A percentile compares a stretch with the other conserved stretches of the same genome.
phyloP scores from a whole-genome alignment of 2,329 filamentous ascomycete species.

The Rhinocladiella mackenziei region DNA sequence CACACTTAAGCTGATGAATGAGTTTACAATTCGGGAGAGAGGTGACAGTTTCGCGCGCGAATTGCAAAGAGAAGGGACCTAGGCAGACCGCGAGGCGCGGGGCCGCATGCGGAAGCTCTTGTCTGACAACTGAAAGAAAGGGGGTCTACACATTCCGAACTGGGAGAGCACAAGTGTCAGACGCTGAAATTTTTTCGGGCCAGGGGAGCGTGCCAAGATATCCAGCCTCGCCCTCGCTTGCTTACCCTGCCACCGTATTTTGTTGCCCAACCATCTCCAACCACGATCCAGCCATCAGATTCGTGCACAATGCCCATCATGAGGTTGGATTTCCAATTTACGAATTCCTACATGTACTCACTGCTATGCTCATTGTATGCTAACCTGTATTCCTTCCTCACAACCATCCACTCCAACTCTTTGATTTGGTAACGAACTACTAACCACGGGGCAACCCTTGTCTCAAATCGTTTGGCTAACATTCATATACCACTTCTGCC shows the following conservation, averaged over 20 bases:
- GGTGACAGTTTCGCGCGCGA: no score
- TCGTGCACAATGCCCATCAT: constrained; percentile 3
- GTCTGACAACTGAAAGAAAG: no score
- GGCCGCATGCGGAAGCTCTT: no score
- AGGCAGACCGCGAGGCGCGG: no score
- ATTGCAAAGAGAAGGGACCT: no score
- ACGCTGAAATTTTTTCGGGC: not conserved
- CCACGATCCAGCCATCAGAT: constrained; percentile 20
- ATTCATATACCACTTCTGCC: no score
- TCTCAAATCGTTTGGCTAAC: constrained; percentile 1
- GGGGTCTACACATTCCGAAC: no score
- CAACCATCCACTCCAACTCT: constrained; percentile 6
- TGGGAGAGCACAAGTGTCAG: not conserved
- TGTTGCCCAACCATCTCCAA: constrained; percentile 8
- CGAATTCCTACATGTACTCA: constrained; percentile 19
- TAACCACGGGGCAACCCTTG: constrained; percentile 1
- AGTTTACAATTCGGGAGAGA: no score
- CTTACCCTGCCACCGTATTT: constrained; percentile 10
- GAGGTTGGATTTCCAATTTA: constrained; percentile 21
- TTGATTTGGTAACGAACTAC: constrained; percentile 2
- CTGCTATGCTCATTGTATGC: constrained; percentile 11
- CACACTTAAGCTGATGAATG: no score
- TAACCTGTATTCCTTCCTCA: constrained; percentile 10
- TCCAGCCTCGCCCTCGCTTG: constrained; percentile 6
- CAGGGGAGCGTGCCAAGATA: not conserved